phyloP scores from a whole-genome alignment of 2,329 filamentous ascomycete genomes.

The Sphaceloma murrayae region DNA sequence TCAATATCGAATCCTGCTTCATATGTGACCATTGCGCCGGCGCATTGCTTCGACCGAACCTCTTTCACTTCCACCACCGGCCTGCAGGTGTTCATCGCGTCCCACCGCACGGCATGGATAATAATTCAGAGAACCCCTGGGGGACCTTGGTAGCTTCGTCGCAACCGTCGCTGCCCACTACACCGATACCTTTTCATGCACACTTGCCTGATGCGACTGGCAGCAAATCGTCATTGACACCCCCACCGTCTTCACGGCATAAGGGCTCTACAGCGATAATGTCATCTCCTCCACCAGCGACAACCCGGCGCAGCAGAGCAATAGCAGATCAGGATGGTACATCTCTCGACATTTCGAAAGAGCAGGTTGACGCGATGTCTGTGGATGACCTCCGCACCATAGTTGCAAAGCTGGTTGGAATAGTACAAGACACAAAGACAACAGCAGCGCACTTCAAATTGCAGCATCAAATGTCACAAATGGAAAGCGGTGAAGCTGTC shows the following conservation, averaged over 20 bases:
- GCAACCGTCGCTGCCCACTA: constrained; percentile 19
- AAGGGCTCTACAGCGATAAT: background rate
- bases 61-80: background rate
- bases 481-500: constrained; percentile 75
- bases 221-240: constrained; percentile 43
- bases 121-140: no score
- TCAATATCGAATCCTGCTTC: background rate
- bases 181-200: constrained; percentile 27
- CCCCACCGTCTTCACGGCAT: constrained; percentile 52
- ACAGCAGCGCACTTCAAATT: constrained; percentile 83
- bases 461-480: constrained; percentile 72
- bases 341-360: constrained; percentile 32
- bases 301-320: constrained; percentile 19
- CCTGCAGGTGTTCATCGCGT: no score
- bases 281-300: constrained; percentile 35
- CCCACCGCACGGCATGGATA: no score
- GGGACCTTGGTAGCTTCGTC: constrained; percentile 4
- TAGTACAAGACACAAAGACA: constrained; percentile 62
- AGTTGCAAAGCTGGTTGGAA: constrained; percentile 42
- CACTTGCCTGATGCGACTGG: constrained; percentile 25
- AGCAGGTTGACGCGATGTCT: constrained; percentile 45
- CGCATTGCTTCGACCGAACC: background rate
- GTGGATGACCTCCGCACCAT: constrained; percentile 46
- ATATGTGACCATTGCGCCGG: no score
- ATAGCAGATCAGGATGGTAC: background rate